Conservation (phyloP, 192 early-diverging fungal species). For the Dispira parvispora region DNA sequence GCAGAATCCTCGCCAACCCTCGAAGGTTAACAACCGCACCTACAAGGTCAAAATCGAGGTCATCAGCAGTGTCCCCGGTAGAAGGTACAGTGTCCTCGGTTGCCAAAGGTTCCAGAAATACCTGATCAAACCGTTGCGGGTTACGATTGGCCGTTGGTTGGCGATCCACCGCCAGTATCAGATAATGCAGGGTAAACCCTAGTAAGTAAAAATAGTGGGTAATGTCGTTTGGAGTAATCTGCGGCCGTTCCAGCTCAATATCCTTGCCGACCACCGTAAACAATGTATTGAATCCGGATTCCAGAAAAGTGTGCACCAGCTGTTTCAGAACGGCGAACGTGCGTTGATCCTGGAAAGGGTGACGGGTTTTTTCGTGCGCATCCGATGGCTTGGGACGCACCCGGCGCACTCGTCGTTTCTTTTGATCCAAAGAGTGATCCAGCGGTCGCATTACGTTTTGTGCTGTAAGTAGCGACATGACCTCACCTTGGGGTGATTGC, state of each 20-base stretch:
- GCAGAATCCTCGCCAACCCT: background rate
- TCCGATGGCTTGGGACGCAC: background rate
- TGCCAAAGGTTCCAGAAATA: background rate
- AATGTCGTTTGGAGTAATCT: constrained; percentile 13
- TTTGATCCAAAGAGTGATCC: constrained; percentile 19
- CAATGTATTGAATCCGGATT: constrained; percentile 27
- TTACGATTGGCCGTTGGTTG: background rate
- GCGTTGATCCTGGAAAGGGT: constrained; percentile 13
- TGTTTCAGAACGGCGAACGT: constrained; percentile 18
- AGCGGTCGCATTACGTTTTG: constrained; percentile 22
- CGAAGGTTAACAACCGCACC: background rate
- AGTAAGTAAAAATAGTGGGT: constrained; percentile 21
- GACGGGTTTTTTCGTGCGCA: constrained; percentile 2
- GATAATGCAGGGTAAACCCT: constrained; percentile 22
- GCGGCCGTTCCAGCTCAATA: constrained; percentile 11
- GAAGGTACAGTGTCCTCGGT: background rate
- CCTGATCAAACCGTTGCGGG: background rate
- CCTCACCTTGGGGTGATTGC: constrained; percentile 17
- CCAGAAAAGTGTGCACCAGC: constrained; percentile 20
- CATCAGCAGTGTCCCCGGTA: background rate
- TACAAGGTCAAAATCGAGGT: background rate
- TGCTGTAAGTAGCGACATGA: constrained; percentile 27
- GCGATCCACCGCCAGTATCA: background rate
- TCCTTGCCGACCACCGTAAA: constrained; percentile 22
- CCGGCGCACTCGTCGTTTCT: constrained; percentile 5